These are phyloP conservation scores for Plenodomus biglobosus DNA, from an alignment of 2,329 filamentous ascomycete genomes.

Conservation along the genomic window DNA sequence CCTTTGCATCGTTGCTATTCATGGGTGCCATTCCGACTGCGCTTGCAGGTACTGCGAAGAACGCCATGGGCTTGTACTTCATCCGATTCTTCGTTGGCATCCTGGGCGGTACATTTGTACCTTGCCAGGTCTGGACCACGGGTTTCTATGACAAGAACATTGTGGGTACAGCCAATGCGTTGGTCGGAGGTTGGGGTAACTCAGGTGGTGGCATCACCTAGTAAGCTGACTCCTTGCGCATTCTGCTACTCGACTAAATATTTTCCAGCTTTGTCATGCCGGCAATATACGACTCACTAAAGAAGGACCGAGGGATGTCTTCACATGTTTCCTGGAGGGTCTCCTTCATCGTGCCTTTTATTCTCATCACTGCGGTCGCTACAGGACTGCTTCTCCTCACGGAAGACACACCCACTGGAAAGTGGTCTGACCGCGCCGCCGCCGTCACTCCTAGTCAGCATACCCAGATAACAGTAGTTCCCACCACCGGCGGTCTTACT, in stretches of 20 bases:
- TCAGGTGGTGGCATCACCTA: slow-evolving; percentile 89
- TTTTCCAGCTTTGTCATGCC: slow-evolving; percentile 76
- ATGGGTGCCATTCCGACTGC: slow-evolving; percentile 78
- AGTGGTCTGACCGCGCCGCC: slow-evolving; percentile 72
- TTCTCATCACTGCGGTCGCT: slow-evolving; percentile 69
- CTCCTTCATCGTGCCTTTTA: slow-evolving; percentile 79
- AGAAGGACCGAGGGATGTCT: slow-evolving; percentile 59
- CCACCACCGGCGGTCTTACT: slow-evolving; percentile 54
- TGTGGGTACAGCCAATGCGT: slow-evolving; percentile 82
- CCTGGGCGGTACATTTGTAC: slow-evolving; percentile 75
- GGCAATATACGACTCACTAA: slow-evolving; percentile 78
- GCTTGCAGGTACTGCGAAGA: slow-evolving; percentile 74
- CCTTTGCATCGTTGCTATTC: slow-evolving; percentile 77
- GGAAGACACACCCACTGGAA: slow-evolving; percentile 79
- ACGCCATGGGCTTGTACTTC: slow-evolving; percentile 66
- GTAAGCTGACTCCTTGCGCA: slow-evolving; percentile 18
- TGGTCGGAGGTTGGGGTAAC: slow-evolving; percentile 84
- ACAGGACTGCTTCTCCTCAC: slow-evolving; percentile 71
- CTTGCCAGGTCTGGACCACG: slow-evolving; percentile 90
- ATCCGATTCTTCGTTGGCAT: slow-evolving; percentile 81
- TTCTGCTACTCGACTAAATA: slow-evolving; percentile 8
- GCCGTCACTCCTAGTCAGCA: slow-evolving; percentile 56
- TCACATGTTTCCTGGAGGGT: slow-evolving; percentile 78
- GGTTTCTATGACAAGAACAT: slow-evolving; percentile 93
- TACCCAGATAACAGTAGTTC: slow-evolving; percentile 53